phyloP scores from a whole-genome alignment of 1,284 basidiomycete genomes.

The Tremellales sp. region DNA sequence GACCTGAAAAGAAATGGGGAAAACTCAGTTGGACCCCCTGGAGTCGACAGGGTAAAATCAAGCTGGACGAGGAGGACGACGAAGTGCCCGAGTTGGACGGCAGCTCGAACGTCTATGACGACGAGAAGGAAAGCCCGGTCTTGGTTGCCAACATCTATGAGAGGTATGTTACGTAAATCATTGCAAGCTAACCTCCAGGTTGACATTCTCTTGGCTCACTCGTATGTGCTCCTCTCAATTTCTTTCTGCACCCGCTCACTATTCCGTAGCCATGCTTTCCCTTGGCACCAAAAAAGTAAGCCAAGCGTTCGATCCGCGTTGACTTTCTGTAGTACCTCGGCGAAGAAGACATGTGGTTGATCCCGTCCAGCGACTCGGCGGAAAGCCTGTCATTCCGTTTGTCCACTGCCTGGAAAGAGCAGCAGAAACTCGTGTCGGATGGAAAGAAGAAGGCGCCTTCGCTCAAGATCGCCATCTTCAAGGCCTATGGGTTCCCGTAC shows the following conservation, averaged over 20 bases:
- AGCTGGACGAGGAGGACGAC: constrained; percentile 41
- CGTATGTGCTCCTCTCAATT: constrained; percentile 13
- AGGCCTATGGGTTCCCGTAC: constrained; percentile 77
- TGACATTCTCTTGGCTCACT: constrained; percentile 46
- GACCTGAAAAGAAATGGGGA: constrained; percentile 57
- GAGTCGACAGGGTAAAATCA: constrained; percentile 31
- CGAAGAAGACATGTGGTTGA: constrained; percentile 69
- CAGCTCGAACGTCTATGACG: constrained; percentile 44
- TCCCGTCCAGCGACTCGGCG: constrained; percentile 67
- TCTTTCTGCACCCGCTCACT: background rate
- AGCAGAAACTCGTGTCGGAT: constrained; percentile 37
- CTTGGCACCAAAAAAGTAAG: constrained; percentile 36
- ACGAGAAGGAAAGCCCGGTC: constrained; percentile 64
- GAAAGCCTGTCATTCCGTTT: constrained; percentile 65
- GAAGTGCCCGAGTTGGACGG: constrained; percentile 24
- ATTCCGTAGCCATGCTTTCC: constrained; percentile 25
- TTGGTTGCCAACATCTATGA: constrained; percentile 76
- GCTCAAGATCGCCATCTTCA: constrained; percentile 67
- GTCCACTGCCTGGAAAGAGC: constrained; percentile 50
- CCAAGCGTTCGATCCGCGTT: background rate
- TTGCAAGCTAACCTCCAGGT: constrained; percentile 6
- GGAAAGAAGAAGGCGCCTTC: constrained; percentile 64
- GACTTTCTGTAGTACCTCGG: constrained; percentile 55
- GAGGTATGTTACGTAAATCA: constrained; percentile 6
- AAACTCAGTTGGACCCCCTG: constrained; percentile 17